These are phyloP conservation scores for Oxytropis ochrocephala DNA, from an alignment of 306 rosid species.

Conservation along the genomic window DNA sequence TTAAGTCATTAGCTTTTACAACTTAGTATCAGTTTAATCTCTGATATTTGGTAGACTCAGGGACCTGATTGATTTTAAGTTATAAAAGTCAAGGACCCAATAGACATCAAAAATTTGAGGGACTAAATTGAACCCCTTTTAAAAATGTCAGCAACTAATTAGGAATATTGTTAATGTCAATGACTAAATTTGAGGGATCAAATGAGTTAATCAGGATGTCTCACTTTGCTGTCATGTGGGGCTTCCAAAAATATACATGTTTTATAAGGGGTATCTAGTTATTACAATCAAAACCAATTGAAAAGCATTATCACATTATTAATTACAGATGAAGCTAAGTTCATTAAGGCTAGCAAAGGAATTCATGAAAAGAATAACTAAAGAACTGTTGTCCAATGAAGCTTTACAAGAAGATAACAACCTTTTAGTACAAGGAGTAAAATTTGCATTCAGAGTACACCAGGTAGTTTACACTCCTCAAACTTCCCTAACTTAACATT, in stretches of 20 bases:
- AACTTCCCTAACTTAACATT: background rate
- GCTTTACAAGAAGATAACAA: constrained; percentile 40
- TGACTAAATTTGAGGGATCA: too few species aligned
- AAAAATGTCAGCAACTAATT: too few species aligned
- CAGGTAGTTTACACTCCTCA: constrained; percentile 49
- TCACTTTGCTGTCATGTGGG: too few species aligned
- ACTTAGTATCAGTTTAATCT: too few species aligned
- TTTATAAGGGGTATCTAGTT: background rate
- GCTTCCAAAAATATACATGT: background rate
- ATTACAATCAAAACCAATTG: background rate
- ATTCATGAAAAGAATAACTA: constrained; percentile 55
- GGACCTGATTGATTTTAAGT: too few species aligned
- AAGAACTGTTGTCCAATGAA: constrained; percentile 41
- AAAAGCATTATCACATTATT: background rate
- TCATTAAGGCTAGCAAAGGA: constrained; percentile 63
- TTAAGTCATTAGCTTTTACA: too few species aligned
- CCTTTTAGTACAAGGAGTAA: constrained; percentile 65
- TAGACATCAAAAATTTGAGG: too few species aligned
- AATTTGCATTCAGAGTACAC: constrained; percentile 80
- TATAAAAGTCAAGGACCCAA: too few species aligned
- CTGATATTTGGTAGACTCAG: too few species aligned
- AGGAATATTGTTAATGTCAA: too few species aligned
- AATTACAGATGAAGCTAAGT: constrained; percentile 70
- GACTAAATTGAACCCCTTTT: too few species aligned
- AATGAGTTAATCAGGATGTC: too few species aligned